Base-by-base conservation (phyloP, 768 basidiomycete species). In the Kondoa malvinella region DNA sequence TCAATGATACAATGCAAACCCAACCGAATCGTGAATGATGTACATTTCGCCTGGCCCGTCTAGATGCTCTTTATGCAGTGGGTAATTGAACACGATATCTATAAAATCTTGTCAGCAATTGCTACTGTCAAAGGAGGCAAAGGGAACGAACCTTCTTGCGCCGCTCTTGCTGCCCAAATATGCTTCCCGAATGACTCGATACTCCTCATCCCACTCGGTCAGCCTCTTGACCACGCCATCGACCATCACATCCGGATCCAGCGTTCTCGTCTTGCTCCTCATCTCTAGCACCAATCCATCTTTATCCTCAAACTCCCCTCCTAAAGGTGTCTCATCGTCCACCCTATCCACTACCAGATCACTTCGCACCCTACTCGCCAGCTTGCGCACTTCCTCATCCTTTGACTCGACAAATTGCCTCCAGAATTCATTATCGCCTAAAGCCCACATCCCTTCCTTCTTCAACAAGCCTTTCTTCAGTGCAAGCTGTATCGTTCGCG, bases 191-290 rank as follows among this genome's bases (percentile, higher is more conserved):
- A 27, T 16, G 31, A 21, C 32, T n/a, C 34, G 16, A 26, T 70
- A 71, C 1, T 66, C 66, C 26, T 57, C 61, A 57, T 66, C 66
- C 30, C 69, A 50, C 66, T 70, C 66, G 3, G 66, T 58, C 34
- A 71, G 62, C 25, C 62, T 56, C 33, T 63, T 27, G 4, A 27
- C 50, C 3, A 17, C 15, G 16, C n/a, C 26, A 3, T 27, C 50
- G 15, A 70, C 61, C 57, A 71, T 27, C 2, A 71, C 71, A 57
- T 70, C 63, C 27, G 71, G 71, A 57, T 71, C 71, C 26, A 71
- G 62, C 29, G 67, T 66, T 31, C 71, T 15, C 16, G 63, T 29
- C 63, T 71, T 25, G 62, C 15, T 56, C 15, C 30, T 27, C 62
- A 31, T 34, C 56, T 56, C 59, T 26, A 70, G 33, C 14, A 64